Conservation (phyloP, 2,329 filamentous ascomycete genomes). For the Apiospora kogelbergensis region DNA sequence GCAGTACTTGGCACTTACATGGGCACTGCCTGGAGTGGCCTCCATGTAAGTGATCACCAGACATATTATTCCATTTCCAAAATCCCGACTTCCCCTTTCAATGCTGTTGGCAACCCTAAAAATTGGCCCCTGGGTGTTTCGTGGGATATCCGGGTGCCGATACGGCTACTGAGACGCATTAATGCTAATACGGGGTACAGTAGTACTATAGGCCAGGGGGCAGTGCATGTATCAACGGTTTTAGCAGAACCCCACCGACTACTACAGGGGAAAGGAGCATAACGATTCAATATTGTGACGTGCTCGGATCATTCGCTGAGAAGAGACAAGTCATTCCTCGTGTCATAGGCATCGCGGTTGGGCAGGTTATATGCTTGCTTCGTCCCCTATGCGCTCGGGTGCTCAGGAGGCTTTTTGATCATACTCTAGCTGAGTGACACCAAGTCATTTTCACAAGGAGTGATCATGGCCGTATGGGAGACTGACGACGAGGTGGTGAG, state of each 20-base stretch:
- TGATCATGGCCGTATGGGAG: constrained; percentile 51
- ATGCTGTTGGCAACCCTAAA: background rate
- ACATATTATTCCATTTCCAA: background rate
- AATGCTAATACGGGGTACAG: constrained; percentile 9
- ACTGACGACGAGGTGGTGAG: constrained; percentile 63
- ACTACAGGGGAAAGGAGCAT: background rate
- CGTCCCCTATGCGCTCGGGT: background rate
- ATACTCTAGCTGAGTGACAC: background rate
- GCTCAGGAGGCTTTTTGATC: background rate
- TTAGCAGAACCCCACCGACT: background rate
- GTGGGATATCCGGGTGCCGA: background rate
- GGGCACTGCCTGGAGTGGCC: background rate
- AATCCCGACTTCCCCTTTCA: background rate
- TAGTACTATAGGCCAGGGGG: constrained; percentile 3
- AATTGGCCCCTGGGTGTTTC: background rate
- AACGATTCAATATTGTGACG: constrained; percentile 5
- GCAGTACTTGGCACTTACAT: background rate
- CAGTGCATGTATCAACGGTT: constrained; percentile 2
- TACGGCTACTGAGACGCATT: background rate
- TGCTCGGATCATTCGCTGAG: background rate
- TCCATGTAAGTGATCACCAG: background rate
- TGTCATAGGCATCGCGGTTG: background rate
- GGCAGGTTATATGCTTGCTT: constrained; percentile 4
- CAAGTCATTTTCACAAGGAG: background rate
- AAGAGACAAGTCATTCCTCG: background rate